These are phyloP conservation scores for Patellifolia procumbens DNA, from an alignment of 179 eudicot species.

Conservation along the genomic window DNA sequence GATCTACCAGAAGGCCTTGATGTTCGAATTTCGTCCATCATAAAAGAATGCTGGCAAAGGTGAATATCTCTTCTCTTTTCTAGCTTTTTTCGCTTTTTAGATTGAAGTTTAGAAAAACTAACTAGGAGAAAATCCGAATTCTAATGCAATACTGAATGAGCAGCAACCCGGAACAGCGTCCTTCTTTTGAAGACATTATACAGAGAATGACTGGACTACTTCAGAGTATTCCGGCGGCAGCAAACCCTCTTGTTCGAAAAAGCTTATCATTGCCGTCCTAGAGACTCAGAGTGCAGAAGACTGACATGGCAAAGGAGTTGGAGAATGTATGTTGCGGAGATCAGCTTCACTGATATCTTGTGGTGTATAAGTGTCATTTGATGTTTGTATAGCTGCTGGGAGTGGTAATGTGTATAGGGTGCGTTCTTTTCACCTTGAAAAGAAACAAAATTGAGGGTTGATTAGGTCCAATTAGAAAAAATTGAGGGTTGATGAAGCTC, in stretches of 20 bases:
- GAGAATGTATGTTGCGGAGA: background rate
- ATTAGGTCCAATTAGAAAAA: no score
- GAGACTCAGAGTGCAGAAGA: constrained; percentile 3
- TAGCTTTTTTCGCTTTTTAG: no score
- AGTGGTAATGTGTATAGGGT: no score
- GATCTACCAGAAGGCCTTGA: constrained; percentile 66
- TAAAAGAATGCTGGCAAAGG: constrained; percentile 82
- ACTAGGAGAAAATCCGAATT: background rate
- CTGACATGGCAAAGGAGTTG: background rate
- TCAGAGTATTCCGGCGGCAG: constrained; percentile 27
- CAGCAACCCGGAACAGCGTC: constrained; percentile 72
- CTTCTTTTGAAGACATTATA: constrained; percentile 67
- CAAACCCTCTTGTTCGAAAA: constrained; percentile 25
- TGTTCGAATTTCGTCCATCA: constrained; percentile 58
- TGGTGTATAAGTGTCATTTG: no score
- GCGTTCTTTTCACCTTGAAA: no score
- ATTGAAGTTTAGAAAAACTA: background rate
- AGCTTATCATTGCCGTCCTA: constrained; percentile 10
- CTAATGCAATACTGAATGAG: constrained; percentile 9
- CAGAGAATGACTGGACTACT: constrained; percentile 45
- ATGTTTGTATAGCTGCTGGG: background rate
- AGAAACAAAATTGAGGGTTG: no score
- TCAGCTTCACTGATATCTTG: background rate
- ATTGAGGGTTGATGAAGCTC: no score
- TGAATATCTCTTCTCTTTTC: constrained; percentile 10